Conservation (phyloP, 495 filamentous ascomycete genomes). For the Aspergillus funiculosus region DNA sequence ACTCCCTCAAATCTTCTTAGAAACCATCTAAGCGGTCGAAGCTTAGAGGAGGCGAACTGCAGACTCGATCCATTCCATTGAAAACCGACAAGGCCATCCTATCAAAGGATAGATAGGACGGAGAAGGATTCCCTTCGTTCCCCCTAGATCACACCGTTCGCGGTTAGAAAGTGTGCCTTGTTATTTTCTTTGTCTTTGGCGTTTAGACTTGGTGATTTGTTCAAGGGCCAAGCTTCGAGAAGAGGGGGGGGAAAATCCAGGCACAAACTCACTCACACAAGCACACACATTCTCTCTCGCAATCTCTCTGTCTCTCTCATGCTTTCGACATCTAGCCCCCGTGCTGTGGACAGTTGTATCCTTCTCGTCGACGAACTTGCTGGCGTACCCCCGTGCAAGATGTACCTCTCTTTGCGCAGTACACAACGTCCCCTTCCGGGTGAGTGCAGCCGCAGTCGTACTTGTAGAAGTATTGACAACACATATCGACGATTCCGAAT, state of each 20-base stretch:
- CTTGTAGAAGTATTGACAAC: conserved; percentile 38
- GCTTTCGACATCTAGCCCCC: conserved; percentile 24
- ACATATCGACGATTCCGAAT: conserved; percentile 26
- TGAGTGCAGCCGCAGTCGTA: conserved; percentile 41
- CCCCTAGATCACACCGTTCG: too few relatives aligned
- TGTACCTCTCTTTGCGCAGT: conserved; percentile 35
- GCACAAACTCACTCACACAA: too few relatives aligned
- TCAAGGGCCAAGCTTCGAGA: too few relatives aligned
- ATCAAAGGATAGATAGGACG: too few relatives aligned
- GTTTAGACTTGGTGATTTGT: too few relatives aligned
- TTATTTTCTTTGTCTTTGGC: too few relatives aligned
- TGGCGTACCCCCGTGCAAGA: conserved; percentile 34
- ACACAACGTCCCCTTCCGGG: conserved; percentile 33
- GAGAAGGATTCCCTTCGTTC: too few relatives aligned
- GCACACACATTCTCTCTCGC: too few relatives aligned
- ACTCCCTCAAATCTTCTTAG: neutral
- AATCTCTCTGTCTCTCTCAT: too few relatives aligned
- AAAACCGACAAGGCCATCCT: neutral
- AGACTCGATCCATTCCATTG: neutral
- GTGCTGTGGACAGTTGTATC: conserved; percentile 37
- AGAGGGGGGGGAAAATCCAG: too few relatives aligned
- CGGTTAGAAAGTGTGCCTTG: too few relatives aligned
- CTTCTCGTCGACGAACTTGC: conserved; percentile 30
- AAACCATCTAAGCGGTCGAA: conserved; percentile 7
- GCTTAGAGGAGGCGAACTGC: neutral